A percentile compares a stretch with the other conserved stretches of the same genome.
Evolutionary conservation across 2,329 filamentous ascomycete species (phyloP).

Genomic region (Calonectria honghensis): DNA sequence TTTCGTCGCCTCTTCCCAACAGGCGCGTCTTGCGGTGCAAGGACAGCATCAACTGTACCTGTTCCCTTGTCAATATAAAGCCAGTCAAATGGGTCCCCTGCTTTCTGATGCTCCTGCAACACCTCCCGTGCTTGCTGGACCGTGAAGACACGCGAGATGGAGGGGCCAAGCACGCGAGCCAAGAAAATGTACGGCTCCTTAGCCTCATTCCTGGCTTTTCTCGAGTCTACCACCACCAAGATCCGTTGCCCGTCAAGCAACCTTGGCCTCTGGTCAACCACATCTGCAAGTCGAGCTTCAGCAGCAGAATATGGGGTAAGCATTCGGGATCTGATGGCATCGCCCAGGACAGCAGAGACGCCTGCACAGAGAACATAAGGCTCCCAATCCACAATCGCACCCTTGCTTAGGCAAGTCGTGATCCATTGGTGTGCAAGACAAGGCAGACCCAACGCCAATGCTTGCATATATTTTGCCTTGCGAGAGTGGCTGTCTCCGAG

Average conservation of each 20-base stretch:
- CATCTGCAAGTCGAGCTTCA: conserved; percentile 73
- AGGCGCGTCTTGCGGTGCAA: conserved; percentile 55
- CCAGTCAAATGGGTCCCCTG: conserved; percentile 79
- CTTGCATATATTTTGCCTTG: conserved; percentile 95
- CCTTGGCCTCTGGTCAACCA: conserved; percentile 76
- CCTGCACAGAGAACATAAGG: conserved; percentile 92
- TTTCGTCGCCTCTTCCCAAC: conserved; percentile 65
- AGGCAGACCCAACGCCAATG: conserved; percentile 90
- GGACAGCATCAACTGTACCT: conserved; percentile 71
- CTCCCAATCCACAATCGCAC: conserved; percentile 81
- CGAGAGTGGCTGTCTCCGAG: conserved; percentile 91
- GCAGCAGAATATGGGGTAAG: conserved; percentile 77
- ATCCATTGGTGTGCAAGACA: conserved; percentile 91
- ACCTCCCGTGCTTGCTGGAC: conserved; percentile 78
- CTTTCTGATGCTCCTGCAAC: conserved; percentile 70
- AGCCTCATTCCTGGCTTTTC: conserved; percentile 76
- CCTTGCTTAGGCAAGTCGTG: conserved; percentile 79
- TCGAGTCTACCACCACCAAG: conserved; percentile 78
- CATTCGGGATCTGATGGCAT: conserved; percentile 84
- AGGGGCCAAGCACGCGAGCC: conserved; percentile 84
- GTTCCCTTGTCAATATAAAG: conserved; percentile 84
- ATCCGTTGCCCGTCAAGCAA: conserved; percentile 80
- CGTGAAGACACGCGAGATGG: conserved; percentile 79
- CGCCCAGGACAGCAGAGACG: conserved; percentile 83
- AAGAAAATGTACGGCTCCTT: conserved; percentile 87